Percentiles rank a stretch among this genome's conserved stretches.
Evolutionary conservation across 441 rosid species (phyloP).

Genomic region (California macrophylla): DNA sequence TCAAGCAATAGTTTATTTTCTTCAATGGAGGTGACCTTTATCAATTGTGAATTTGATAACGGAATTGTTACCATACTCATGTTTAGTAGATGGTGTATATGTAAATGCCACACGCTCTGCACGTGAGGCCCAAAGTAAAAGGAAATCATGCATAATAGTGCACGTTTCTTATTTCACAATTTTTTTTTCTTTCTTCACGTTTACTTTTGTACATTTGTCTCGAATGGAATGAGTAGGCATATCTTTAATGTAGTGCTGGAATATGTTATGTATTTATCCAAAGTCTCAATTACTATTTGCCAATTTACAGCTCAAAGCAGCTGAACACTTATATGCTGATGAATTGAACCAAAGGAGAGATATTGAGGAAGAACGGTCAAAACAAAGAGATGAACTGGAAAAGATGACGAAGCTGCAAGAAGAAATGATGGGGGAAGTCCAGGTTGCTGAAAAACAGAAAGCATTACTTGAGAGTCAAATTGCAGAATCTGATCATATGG

Average conservation of each 20-base stretch:
- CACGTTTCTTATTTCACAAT: neutral
- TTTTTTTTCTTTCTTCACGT: too few relatives aligned
- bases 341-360: constrained; percentile 59
- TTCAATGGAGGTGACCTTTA: neutral
- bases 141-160: neutral
- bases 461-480: constrained; percentile 45
- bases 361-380: constrained; percentile 47
- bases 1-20: neutral
- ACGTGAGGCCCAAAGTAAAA: neutral
- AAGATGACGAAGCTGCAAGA: constrained; percentile 41
- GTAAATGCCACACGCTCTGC: neutral
- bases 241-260: constrained; percentile 6
- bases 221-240: neutral
- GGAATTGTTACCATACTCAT: neutral
- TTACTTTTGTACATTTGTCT: too few relatives aligned
- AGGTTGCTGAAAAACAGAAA: constrained; percentile 38
- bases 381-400: constrained; percentile 42
- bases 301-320: constrained; percentile 46
- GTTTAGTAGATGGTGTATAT: neutral
- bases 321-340: constrained; percentile 47
- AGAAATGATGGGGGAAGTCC: constrained; percentile 43
- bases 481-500: constrained; percentile 44
- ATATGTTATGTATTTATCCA: constrained; percentile 13
- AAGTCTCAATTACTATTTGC: constrained; percentile 3
- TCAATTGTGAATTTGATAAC: neutral